phyloP scores from a whole-genome alignment of 768 basidiomycete genomes.

The Termitomyces sp. region DNA sequence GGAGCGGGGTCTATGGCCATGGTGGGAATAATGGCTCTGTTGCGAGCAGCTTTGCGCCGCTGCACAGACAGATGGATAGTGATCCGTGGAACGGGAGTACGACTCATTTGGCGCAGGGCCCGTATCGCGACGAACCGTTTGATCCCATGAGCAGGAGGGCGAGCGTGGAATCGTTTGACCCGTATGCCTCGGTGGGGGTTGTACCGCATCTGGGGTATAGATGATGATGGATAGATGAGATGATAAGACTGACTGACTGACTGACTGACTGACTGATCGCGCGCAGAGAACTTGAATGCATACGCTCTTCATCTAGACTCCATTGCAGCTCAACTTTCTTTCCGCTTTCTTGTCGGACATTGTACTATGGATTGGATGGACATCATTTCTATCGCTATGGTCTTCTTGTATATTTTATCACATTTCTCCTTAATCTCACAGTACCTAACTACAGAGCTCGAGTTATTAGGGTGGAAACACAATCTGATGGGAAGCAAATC shows the following conservation, averaged over 20 bases:
- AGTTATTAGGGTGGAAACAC: background rate
- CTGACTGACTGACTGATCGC: background rate
- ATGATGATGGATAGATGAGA: background rate
- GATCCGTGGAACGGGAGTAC: conserved; percentile 55
- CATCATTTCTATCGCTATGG: background rate
- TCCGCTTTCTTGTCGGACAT: background rate
- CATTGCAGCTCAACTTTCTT: background rate
- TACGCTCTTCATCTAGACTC: background rate
- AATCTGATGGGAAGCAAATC: background rate
- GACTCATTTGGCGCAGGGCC: conserved; percentile 32
- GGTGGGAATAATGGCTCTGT: conserved; percentile 31
- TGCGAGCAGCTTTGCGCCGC: conserved; percentile 64
- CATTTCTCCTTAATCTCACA: background rate
- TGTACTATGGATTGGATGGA: conserved; percentile 7
- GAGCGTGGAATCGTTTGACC: conserved; percentile 25
- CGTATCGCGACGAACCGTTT: conserved; percentile 24
- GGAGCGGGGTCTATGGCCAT: conserved; percentile 18
- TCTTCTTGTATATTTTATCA: background rate
- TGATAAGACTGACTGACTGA: background rate
- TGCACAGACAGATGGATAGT: conserved; percentile 53
- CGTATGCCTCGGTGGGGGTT: conserved; percentile 24
- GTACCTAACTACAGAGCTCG: background rate
- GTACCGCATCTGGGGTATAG: conserved; percentile 5
- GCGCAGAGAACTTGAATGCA: background rate
- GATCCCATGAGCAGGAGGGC: background rate